Evolutionary conservation across 208 protist genomes (phyloP).

Genomic region (Leishmania arabica): DNA sequence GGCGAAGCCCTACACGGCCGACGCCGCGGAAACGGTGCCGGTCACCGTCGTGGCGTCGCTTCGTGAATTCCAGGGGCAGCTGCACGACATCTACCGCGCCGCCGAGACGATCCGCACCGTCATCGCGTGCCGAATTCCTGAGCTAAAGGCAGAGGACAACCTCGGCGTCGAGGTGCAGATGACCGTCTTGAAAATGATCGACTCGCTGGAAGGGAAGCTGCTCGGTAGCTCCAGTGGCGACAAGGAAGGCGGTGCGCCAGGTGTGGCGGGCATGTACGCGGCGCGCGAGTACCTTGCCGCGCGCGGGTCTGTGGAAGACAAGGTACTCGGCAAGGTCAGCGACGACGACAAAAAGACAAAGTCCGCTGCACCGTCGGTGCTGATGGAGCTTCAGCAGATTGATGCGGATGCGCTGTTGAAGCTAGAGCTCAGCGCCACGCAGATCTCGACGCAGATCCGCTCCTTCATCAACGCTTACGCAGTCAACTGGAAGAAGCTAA

Average conservation of each 20-base stretch:
- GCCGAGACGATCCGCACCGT: constrained; percentile 70
- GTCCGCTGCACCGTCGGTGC: constrained; percentile 52
- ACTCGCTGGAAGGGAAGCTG: constrained; percentile 52
- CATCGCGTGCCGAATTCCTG: constrained; percentile 73
- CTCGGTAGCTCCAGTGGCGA: constrained; percentile 35
- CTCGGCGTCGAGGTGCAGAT: constrained; percentile 84
- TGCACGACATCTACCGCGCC: constrained; percentile 39
- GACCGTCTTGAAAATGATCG: constrained; percentile 62
- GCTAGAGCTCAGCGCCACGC: constrained; percentile 56
- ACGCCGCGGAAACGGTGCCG: constrained; percentile 32
- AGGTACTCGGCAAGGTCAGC: constrained; percentile 53
- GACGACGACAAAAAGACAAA: constrained; percentile 35
- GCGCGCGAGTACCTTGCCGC: constrained; percentile 57
- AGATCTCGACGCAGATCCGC: constrained; percentile 60
- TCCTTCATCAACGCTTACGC: constrained; percentile 75
- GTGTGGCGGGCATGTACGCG: constrained; percentile 43
- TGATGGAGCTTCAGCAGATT: constrained; percentile 67
- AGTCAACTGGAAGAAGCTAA: constrained; percentile 89
- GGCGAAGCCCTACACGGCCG: constrained; percentile 17
- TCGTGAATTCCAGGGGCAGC: constrained; percentile 49
- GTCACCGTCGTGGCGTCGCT: constrained; percentile 38
- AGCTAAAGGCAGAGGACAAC: constrained; percentile 89
- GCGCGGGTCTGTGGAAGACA: constrained; percentile 67
- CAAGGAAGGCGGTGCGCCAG: constrained; percentile 39
- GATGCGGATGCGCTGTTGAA: constrained; percentile 66